Conservation (phyloP, 768 basidiomycete genomes). For the Suillus americanus region DNA sequence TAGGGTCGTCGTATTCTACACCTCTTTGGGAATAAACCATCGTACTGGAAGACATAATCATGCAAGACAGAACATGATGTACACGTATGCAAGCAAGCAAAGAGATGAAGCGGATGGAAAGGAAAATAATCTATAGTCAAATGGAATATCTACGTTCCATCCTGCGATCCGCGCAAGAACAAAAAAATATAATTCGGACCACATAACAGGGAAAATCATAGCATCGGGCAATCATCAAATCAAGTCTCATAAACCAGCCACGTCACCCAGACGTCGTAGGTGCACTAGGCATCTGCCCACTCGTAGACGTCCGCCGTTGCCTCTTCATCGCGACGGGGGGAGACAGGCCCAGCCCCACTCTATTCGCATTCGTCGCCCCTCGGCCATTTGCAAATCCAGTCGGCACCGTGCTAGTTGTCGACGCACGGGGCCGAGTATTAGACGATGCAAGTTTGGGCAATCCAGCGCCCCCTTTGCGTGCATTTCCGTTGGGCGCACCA, state of each 20-base stretch:
- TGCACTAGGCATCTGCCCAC: slow-evolving; percentile 43
- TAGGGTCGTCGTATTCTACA: slow-evolving; percentile 27
- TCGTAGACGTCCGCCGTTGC: slow-evolving; percentile 75
- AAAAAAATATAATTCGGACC: slow-evolving; percentile 25
- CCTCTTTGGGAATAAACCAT: slow-evolving; percentile 26
- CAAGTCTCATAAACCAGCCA: slow-evolving; percentile 12
- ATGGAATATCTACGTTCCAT: slow-evolving; percentile 31
- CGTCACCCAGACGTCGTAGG: slow-evolving; percentile 25
- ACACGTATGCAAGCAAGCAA: slow-evolving; percentile 20
- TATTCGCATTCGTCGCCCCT: slow-evolving; percentile 33
- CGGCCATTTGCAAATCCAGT: slow-evolving; percentile 45
- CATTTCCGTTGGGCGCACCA: slow-evolving; percentile 62
- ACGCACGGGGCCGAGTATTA: slow-evolving; percentile 68
- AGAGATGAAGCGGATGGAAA: slow-evolving; percentile 14
- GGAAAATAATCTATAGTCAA: slow-evolving; percentile 33
- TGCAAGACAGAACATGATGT: slow-evolving; percentile 16
- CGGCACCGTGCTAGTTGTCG: slow-evolving; percentile 60
- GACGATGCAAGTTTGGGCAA: slow-evolving; percentile 78
- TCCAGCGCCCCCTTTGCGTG: slow-evolving; percentile 61
- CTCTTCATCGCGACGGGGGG: slow-evolving; percentile 60
- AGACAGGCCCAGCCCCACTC: slow-evolving; percentile 19
- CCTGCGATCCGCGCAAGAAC: slow-evolving; percentile 33
- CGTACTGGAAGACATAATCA: slow-evolving; percentile 29
- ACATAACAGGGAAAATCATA: slow-evolving; percentile 14
- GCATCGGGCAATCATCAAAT: neutral